A percentile compares a stretch with the other conserved stretches of the same genome.
Conservation (phyloP, 2,329 filamentous ascomycete genomes). For the Alternaria atra region DNA sequence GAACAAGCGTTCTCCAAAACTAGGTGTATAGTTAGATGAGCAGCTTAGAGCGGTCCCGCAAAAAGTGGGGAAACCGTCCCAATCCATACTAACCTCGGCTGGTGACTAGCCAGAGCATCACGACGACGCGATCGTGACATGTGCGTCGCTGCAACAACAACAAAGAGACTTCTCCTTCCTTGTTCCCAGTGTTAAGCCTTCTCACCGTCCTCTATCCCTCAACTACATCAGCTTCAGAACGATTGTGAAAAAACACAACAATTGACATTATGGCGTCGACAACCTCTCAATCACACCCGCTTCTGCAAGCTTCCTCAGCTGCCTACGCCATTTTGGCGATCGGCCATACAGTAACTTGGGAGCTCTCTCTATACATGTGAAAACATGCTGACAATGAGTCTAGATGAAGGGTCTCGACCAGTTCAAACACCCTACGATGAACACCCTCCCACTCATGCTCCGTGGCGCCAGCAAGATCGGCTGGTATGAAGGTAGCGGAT, state of each 20-base stretch:
- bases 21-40: too few species aligned
- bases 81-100: slow-evolving; percentile 12
- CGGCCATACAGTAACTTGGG: slow-evolving; percentile 41
- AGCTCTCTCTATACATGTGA: accelerated
- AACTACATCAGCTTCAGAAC: neutral
- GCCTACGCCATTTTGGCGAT: slow-evolving; percentile 43
- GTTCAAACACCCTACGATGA: slow-evolving; percentile 46
- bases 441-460: slow-evolving; percentile 36
- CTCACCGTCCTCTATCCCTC: too few species aligned
- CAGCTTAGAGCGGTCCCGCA: neutral
- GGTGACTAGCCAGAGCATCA: neutral
- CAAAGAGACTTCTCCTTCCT: neutral
- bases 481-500: slow-evolving; percentile 50
- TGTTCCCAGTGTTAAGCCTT: too few species aligned
- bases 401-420: slow-evolving; percentile 48
- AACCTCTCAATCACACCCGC: slow-evolving; percentile 32
- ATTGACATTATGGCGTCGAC: slow-evolving; percentile 23
- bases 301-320: slow-evolving; percentile 41
- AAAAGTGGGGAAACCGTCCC: slow-evolving; percentile 15
- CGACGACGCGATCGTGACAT: slow-evolving; percentile 5
- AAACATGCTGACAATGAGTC: neutral
- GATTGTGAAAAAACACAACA: neutral
- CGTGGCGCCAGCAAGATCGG: slow-evolving; percentile 44
- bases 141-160: neutral
- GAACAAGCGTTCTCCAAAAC: too few species aligned